phyloP scores from a whole-genome alignment of 805 yeast genomes.

The Lachancea nothofagi region DNA sequence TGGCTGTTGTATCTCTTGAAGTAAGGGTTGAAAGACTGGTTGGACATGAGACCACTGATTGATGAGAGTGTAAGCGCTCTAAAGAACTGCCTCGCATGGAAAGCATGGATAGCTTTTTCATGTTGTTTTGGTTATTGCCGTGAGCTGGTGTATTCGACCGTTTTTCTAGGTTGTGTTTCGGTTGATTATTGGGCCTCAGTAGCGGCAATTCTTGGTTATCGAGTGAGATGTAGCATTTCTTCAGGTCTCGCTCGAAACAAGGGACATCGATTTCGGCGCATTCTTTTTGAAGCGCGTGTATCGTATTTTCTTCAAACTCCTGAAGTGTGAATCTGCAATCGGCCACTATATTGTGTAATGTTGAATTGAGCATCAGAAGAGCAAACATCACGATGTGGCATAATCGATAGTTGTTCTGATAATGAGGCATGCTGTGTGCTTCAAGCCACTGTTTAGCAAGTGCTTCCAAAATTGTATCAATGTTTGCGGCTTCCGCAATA shows the following conservation, averaged over 20 bases:
- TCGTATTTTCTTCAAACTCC: constrained; percentile 46
- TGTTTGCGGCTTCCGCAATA: constrained; percentile 77
- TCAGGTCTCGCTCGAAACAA: constrained; percentile 18
- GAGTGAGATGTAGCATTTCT: constrained; percentile 20
- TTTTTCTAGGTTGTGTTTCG: background rate
- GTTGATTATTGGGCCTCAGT: background rate
- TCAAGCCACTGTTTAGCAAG: constrained; percentile 60
- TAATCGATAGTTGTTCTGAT: constrained; percentile 48
- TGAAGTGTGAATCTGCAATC: constrained; percentile 36
- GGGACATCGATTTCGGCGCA: constrained; percentile 12
- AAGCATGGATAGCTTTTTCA: constrained; percentile 8
- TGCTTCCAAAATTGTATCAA: constrained; percentile 65
- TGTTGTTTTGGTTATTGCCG: background rate
- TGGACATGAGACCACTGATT: constrained; percentile 3
- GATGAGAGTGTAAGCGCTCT: constrained; percentile 7
- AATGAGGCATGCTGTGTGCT: constrained; percentile 36
- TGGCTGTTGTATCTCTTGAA: constrained; percentile 13
- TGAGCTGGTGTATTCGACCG: background rate
- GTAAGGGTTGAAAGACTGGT: constrained; percentile 9
- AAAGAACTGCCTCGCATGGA: constrained; percentile 2
- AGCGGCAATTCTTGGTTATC: constrained; percentile 24
- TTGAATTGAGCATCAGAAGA: constrained; percentile 68
- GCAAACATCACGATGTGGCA: constrained; percentile 71
- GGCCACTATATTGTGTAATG: constrained; percentile 52
- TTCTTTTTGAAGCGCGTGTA: constrained; percentile 39